A percentile compares a stretch with the other conserved stretches of the same genome.
These are phyloP conservation scores for Staphylotrichum longicolle DNA, from an alignment of 495 filamentous ascomycete species.

Conservation along the genomic window DNA sequence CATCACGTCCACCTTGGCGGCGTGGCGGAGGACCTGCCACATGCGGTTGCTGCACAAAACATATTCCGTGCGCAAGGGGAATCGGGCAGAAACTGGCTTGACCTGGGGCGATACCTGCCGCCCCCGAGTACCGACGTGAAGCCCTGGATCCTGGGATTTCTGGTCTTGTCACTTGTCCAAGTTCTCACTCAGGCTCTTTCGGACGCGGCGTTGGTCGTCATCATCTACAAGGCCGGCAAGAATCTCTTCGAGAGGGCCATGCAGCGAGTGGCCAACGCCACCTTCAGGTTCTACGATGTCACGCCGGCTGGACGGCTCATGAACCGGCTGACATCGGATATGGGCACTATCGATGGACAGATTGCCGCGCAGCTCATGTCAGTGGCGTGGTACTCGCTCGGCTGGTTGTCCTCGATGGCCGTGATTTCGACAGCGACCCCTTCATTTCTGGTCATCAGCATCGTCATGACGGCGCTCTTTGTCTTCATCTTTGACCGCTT, in stretches of 20 bases:
- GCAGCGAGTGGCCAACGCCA: constrained; percentile 67
- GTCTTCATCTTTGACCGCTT: constrained; percentile 68
- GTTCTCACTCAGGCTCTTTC: constrained; percentile 54
- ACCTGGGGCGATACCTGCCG: constrained; percentile 51
- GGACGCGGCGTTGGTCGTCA: constrained; percentile 61
- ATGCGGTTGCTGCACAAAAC: constrained; percentile 3
- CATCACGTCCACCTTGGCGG: background rate
- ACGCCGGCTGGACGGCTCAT: constrained; percentile 81
- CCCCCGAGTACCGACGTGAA: constrained; percentile 62
- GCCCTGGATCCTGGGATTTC: constrained; percentile 71
- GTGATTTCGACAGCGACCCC: constrained; percentile 76
- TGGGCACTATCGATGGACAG: constrained; percentile 76
- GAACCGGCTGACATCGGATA: constrained; percentile 84
- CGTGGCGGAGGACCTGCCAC: constrained; percentile 1
- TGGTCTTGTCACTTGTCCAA: constrained; percentile 57
- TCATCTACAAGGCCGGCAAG: constrained; percentile 73
- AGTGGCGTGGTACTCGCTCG: constrained; percentile 62
- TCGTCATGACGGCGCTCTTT: constrained; percentile 61
- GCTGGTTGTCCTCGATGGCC: constrained; percentile 66
- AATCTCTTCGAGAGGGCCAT: constrained; percentile 67
- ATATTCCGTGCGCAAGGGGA: background rate
- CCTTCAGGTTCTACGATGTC: constrained; percentile 83
- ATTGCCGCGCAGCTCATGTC: constrained; percentile 66
- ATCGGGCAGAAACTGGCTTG: constrained; percentile 41
- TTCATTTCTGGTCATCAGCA: constrained; percentile 66